phyloP scores from a whole-genome alignment of 441 rosid genomes.

The Erysimum cheiri region DNA sequence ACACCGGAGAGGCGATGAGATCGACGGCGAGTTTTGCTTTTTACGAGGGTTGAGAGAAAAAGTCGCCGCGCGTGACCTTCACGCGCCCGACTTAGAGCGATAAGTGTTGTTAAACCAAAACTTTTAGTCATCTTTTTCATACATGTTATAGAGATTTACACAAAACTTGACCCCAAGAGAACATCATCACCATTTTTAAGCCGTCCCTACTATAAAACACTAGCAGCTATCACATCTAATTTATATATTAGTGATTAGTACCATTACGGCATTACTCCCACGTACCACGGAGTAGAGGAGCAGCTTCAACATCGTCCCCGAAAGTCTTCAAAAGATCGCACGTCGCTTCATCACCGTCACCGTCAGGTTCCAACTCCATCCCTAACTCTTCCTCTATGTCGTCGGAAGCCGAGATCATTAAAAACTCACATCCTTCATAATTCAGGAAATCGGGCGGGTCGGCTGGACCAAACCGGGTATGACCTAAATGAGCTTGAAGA shows the following conservation, averaged over 20 bases:
- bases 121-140: neutral
- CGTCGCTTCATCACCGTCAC: conserved; percentile 47
- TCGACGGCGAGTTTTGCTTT: no score
- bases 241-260: neutral
- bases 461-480: conserved; percentile 51
- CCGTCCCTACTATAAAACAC: neutral
- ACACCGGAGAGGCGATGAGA: no score
- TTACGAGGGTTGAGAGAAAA: no score
- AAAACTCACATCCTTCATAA: conserved; percentile 78
- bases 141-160: neutral
- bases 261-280: conserved; percentile 58
- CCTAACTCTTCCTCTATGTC: conserved; percentile 71
- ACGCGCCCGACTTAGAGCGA: no score
- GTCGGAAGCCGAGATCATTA: conserved; percentile 69
- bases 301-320: conserved; percentile 54
- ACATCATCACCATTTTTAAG: neutral
- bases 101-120: neutral
- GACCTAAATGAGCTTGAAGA: conserved; percentile 63
- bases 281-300: conserved; percentile 55
- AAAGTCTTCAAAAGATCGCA: conserved; percentile 65
- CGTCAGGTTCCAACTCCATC: conserved; percentile 53
- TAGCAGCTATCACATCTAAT: neutral
- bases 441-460: conserved; percentile 75
- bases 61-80: no score
- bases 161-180: neutral